Evolutionary conservation across 2,329 filamentous ascomycete species (phyloP).

Genomic region (Phialophora chinensis): DNA sequence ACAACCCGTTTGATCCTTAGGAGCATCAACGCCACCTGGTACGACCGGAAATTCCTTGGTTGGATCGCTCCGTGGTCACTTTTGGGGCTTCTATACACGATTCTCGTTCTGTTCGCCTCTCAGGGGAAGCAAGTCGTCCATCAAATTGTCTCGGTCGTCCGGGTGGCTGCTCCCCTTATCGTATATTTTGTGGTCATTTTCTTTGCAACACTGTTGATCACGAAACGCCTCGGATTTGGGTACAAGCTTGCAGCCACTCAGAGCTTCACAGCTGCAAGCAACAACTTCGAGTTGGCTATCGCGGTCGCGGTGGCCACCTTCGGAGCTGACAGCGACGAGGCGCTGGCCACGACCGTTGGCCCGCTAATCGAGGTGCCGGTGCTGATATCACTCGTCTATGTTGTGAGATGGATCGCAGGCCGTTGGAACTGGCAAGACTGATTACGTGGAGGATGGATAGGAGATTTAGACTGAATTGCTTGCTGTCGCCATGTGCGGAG

Average conservation of each 20-base stretch:
- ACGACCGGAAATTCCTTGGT: slow-evolving; percentile 72
- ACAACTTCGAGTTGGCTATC: slow-evolving; percentile 29
- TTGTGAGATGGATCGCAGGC: slow-evolving; percentile 59
- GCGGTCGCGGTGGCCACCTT: slow-evolving; percentile 84
- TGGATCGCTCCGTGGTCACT: slow-evolving; percentile 75
- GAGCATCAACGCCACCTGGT: slow-evolving; percentile 64
- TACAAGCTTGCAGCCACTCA: slow-evolving; percentile 75
- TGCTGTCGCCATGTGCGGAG: too few relatives aligned
- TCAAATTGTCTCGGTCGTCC: slow-evolving; percentile 80
- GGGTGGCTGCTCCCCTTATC: slow-evolving; percentile 79
- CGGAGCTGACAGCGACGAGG: slow-evolving; percentile 77
- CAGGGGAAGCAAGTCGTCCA: slow-evolving; percentile 78
- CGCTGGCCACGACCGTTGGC: slow-evolving; percentile 80
- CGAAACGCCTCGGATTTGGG: slow-evolving; percentile 69
- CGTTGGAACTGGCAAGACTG: slow-evolving; percentile 35
- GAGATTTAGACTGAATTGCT: too few relatives aligned
- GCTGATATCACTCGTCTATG: slow-evolving; percentile 76
- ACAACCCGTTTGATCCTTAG: slow-evolving; percentile 71
- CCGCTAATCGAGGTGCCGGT: slow-evolving; percentile 88
- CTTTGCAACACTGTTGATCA: slow-evolving; percentile 67
- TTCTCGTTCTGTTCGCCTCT: slow-evolving; percentile 81
- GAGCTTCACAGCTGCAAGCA: slow-evolving; percentile 61
- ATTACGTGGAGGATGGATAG: not conserved
- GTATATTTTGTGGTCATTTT: slow-evolving; percentile 83
- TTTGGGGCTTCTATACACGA: slow-evolving; percentile 83